These are phyloP conservation scores for Suhomyces vadensis DNA, from an alignment of 805 yeast species.

Conservation along the genomic window DNA sequence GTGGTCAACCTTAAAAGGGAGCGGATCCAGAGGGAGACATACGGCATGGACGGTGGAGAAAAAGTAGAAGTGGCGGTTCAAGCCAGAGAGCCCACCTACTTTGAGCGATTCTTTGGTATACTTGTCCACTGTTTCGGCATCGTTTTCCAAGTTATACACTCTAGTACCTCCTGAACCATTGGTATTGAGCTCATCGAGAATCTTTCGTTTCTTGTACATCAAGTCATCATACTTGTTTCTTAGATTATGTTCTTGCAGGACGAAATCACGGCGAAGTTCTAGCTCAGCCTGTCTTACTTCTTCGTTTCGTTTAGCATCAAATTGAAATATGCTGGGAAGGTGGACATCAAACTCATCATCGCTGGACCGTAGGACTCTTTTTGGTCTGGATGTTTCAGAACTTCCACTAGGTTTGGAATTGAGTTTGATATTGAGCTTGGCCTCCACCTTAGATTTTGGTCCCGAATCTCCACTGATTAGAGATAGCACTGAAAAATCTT, in stretches of 20 bases:
- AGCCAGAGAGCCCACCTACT: constrained; percentile 7
- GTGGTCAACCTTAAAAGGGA: constrained; percentile 7
- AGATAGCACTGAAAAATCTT: constrained; percentile 4
- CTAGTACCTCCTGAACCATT: constrained; percentile 27
- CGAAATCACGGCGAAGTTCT: constrained; percentile 21
- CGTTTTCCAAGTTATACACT: constrained; percentile 18
- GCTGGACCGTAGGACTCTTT: not conserved
- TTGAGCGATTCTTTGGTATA: constrained; percentile 15
- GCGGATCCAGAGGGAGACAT: not conserved
- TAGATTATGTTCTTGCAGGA: constrained; percentile 17
- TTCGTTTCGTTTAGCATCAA: constrained; percentile 29
- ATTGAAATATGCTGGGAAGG: constrained; percentile 31
- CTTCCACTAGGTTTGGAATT: not conserved
- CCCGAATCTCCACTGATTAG: not conserved
- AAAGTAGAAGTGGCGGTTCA: constrained; percentile 27
- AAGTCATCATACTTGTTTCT: constrained; percentile 17
- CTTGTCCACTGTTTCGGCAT: constrained; percentile 22
- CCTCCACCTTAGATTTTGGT: too few relatives aligned
- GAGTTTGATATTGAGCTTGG: too few relatives aligned
- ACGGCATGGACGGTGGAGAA: constrained; percentile 9
- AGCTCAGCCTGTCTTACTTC: constrained; percentile 20
- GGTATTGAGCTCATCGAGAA: constrained; percentile 32
- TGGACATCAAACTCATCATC: constrained; percentile 16
- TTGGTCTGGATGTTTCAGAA: not conserved
- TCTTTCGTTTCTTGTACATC: constrained; percentile 12